Conservation (phyloP, 148 eudicot genomes). For the Heliosperma pusillum region DNA sequence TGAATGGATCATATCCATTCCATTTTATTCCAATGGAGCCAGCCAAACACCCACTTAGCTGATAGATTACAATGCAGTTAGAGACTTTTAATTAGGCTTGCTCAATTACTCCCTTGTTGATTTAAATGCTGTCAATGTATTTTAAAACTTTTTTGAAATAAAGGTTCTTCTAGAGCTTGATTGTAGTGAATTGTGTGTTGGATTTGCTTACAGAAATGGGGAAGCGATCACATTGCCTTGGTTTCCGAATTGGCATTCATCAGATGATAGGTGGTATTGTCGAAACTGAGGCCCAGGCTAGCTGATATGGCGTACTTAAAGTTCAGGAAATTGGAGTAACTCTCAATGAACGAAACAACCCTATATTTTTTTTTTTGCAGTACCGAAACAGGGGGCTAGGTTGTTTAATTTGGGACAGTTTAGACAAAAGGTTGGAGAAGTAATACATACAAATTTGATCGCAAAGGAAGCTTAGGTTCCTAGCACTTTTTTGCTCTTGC, state of each 20-base stretch:
- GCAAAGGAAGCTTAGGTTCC: no score
- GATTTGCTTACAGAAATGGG: constrained; percentile 78
- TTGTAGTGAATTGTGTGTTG: constrained; percentile 4
- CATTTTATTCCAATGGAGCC: no score
- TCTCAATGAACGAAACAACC: not conserved
- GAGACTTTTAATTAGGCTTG: not conserved
- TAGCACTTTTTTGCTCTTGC: no score
- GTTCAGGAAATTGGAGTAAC: not conserved
- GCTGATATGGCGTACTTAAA: not conserved
- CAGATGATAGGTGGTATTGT: constrained; percentile 8
- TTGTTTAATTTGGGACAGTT: not conserved
- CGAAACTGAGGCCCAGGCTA: not conserved
- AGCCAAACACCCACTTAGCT: no score
- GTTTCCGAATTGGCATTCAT: constrained; percentile 80
- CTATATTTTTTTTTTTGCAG: no score
- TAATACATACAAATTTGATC: not conserved
- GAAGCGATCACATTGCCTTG: constrained; percentile 95
- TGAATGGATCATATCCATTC: no score
- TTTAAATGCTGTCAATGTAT: not conserved
- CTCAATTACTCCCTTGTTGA: not conserved
- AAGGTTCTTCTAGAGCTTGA: not conserved
- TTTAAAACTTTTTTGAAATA: not conserved
- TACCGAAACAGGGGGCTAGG: not conserved
- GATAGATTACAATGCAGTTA: no score
- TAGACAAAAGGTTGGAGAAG: not conserved